A percentile compares a stretch with the other conserved stretches of the same genome.
Evolutionary conservation across 495 filamentous ascomycete genomes (phyloP).

Genomic region (Penicillium ochrochloron): DNA sequence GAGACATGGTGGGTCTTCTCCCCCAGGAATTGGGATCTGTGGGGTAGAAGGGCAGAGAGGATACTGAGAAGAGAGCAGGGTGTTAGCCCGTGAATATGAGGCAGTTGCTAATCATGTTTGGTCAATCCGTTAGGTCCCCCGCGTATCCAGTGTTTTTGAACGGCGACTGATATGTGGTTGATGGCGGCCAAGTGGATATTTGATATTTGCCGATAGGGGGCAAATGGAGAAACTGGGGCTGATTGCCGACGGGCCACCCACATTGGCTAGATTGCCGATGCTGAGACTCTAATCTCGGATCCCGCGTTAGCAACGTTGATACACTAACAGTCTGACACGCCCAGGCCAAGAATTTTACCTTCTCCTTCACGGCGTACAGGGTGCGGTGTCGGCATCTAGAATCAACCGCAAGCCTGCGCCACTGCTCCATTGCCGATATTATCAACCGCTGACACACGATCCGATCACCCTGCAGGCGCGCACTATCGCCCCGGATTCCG

Average conservation of each 20-base stretch:
- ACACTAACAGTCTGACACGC: no score
- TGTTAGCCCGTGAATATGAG: conserved; percentile 2
- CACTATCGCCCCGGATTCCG: conserved; percentile 1
- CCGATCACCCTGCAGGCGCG: conserved; percentile 6
- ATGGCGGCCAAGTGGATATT: conserved; percentile 9
- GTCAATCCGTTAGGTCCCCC: neutral
- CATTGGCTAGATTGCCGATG: conserved; percentile 31
- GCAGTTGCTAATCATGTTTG: conserved; percentile 10
- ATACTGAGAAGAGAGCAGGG: neutral
- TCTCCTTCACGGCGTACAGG: neutral
- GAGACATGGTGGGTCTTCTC: conserved; percentile 22
- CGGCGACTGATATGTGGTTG: neutral
- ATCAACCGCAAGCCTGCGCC: neutral
- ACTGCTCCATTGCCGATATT: conserved; percentile 20
- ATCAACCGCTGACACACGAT: conserved; percentile 9
- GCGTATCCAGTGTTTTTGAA: neutral
- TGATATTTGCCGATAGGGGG: conserved; percentile 21
- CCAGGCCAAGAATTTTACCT: neutral
- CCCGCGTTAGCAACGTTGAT: conserved; percentile 6
- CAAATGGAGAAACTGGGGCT: neutral
- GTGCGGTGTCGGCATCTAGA: conserved; percentile 8
- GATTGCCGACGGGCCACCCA: conserved; percentile 22
- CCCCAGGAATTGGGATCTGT: conserved; percentile 31
- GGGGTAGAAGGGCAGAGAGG: conserved; percentile 21
- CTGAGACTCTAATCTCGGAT: conserved; percentile 20